A percentile compares a stretch with the other conserved stretches of the same genome.
These are phyloP conservation scores for Pleurotus djamor DNA, from an alignment of 768 basidiomycete genomes.

Conservation along the genomic window DNA sequence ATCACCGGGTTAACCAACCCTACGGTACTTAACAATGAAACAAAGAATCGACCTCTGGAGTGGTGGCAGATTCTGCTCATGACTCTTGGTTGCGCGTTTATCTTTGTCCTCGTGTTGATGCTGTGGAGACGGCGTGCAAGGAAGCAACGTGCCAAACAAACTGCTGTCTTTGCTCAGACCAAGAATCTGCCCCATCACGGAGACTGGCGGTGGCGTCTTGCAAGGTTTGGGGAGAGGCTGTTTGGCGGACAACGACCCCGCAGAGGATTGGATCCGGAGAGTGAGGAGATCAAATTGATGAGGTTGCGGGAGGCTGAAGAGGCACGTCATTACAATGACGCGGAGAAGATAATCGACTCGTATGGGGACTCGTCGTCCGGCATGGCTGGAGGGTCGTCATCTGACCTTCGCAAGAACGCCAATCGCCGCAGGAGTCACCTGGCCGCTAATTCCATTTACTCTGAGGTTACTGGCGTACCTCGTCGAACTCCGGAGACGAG, in stretches of 20 bases:
- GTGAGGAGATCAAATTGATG: constrained; percentile 49
- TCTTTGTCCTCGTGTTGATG: constrained; percentile 65
- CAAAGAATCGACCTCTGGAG: constrained; percentile 35
- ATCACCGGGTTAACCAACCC: constrained; percentile 61
- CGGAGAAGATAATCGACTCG: constrained; percentile 53
- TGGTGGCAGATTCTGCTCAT: constrained; percentile 91
- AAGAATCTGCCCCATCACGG: constrained; percentile 48
- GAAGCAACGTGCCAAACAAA: constrained; percentile 65
- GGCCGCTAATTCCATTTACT: constrained; percentile 60
- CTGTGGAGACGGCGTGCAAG: constrained; percentile 70
- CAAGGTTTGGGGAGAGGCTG: constrained; percentile 54
- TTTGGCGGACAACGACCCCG: constrained; percentile 42
- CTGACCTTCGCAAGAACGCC: constrained; percentile 34
- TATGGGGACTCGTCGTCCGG: constrained; percentile 42
- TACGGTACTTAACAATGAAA: constrained; percentile 23
- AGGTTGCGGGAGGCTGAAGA: constrained; percentile 50
- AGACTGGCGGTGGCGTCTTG: constrained; percentile 56
- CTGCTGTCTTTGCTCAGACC: constrained; percentile 59
- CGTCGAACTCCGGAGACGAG: constrained; percentile 66
- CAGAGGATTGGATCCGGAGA: constrained; percentile 16
- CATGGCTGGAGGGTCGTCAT: constrained; percentile 39
- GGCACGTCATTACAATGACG: constrained; percentile 41
- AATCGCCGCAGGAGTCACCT: constrained; percentile 19
- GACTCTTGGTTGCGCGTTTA: constrained; percentile 78
- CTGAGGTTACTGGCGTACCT: constrained; percentile 64